phyloP scores from a whole-genome alignment of 2,329 filamentous ascomycete species.

The Lecanicillium sp. region DNA sequence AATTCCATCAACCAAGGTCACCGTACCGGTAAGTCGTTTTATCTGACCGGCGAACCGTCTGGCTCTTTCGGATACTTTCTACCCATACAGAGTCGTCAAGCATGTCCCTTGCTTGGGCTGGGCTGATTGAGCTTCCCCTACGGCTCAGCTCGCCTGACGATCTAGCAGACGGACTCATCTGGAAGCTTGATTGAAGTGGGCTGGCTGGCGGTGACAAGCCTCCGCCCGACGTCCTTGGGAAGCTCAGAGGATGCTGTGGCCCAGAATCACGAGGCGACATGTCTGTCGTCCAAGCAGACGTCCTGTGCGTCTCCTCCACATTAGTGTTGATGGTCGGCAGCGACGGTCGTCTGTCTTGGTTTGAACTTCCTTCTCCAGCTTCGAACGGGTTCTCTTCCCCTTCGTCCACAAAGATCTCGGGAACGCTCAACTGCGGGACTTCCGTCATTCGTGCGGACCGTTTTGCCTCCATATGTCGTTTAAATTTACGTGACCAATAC shows the following conservation, averaged over 20 bases:
- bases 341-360: not conserved
- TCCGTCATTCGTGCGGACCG: conserved; percentile 66
- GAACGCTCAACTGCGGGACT: conserved; percentile 73
- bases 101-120: conserved; percentile 72
- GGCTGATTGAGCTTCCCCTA: conserved; percentile 61
- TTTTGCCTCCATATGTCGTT: conserved; percentile 64
- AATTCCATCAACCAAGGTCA: conserved; percentile 15
- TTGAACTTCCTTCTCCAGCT: conserved; percentile 26
- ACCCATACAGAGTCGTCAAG: conserved; percentile 89
- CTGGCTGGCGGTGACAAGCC: conserved; percentile 31
- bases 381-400: conserved; percentile 40
- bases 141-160: conserved; percentile 38
- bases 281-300: conserved; percentile 7
- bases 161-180: conserved; percentile 33
- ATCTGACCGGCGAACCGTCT: conserved; percentile 52
- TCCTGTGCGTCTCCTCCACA: not conserved
- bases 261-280: conserved; percentile 5
- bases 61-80: conserved; percentile 82
- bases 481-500: conserved; percentile 79
- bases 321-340: conserved; percentile 5
- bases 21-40: conserved; percentile 24
- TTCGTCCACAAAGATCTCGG: conserved; percentile 85
- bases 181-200: conserved; percentile 51
- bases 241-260: conserved; percentile 41
- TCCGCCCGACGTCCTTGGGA: conserved; percentile 39